Base-by-base conservation (phyloP, 2,329 filamentous ascomycete species). In the Zymoseptoria ardabiliae region DNA sequence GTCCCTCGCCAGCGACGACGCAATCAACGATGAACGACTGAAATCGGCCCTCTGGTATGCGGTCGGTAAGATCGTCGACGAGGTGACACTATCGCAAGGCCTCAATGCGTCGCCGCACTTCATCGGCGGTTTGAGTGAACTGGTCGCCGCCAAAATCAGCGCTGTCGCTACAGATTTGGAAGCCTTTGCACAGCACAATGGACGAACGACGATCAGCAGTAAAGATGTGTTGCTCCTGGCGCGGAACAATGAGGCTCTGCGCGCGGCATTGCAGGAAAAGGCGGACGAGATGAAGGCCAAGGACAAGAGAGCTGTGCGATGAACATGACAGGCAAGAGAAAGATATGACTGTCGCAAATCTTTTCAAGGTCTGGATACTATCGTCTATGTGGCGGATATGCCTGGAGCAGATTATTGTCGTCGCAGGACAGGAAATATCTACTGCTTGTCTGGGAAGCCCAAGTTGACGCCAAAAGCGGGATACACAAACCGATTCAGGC, bases 201-300 rank as follows among this genome's bases (percentile, higher is more conserved):
- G 89, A 1, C 84, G 93, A 23, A 85, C 84, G 2, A 92, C 87
- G 0, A 83, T 99, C 65, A 90, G 86, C 45, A 88, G 88, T 0
- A 88, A 92, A 55, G 94, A 99, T 71, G 92, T 97, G 11, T 78
- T 97, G 68, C 82, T 99, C 7, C 83, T 99, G 28, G 87, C 90
- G 23, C 81, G 94, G 62, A 85, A 93, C 60, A 99, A 97, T 68
- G 89, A 92, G 58, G 91, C 91, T 19, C 76, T 99, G 20, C 85
- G 92, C 66, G 81, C 81, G 17, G 85, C 97, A 35, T 81, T 99
- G 70, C 82, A 83, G 72, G 80, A 83, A 55, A 85, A 85, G 67
- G 78, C 91, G 25, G 86, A 17, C 67, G 66, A 55, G 55, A 58
- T 50, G 65, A 58, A 57, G 54, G 54, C 61, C 58, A 65, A 45